Evolutionary conservation across 768 basidiomycete genomes (phyloP).

Genomic region (Mrakia frigida): DNA sequence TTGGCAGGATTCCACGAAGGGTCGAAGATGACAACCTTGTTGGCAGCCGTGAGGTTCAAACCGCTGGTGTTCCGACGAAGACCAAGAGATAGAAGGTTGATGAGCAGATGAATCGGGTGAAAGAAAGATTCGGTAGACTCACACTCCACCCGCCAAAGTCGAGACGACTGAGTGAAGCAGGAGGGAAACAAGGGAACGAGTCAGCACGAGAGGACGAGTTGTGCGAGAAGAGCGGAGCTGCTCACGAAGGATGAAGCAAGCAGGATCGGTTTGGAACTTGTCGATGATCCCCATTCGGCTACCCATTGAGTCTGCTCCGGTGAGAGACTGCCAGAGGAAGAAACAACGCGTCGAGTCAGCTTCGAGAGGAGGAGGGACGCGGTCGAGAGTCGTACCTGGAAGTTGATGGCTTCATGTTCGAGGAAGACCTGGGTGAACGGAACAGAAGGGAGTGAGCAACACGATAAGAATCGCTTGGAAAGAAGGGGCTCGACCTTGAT

Average conservation of each 20-base stretch:
- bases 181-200: not conserved
- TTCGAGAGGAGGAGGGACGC: not conserved
- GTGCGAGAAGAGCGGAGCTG: too few species aligned
- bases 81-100: too few species aligned
- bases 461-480: too few species aligned
- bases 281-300: conserved; percentile 83
- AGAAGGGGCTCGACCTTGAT: not conserved
- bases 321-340: not conserved
- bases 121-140: conserved; percentile 28
- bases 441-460: too few species aligned
- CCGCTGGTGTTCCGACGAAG: not conserved
- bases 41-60: conserved; percentile 48
- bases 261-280: conserved; percentile 66
- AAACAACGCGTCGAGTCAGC: conserved; percentile 4
- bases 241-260: conserved; percentile 50
- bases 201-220: too few species aligned
- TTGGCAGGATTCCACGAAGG: conserved; percentile 41
- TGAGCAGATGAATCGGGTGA: too few species aligned
- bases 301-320: conserved; percentile 1
- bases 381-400: not conserved
- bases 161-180: conserved; percentile 16
- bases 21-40: conserved; percentile 54
- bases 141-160: conserved; percentile 81
- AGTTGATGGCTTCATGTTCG: too few species aligned
- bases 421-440: too few species aligned